These are phyloP conservation scores for Diaporthe helianthi DNA, from an alignment of 2,329 filamentous ascomycete species.

Conservation along the genomic window DNA sequence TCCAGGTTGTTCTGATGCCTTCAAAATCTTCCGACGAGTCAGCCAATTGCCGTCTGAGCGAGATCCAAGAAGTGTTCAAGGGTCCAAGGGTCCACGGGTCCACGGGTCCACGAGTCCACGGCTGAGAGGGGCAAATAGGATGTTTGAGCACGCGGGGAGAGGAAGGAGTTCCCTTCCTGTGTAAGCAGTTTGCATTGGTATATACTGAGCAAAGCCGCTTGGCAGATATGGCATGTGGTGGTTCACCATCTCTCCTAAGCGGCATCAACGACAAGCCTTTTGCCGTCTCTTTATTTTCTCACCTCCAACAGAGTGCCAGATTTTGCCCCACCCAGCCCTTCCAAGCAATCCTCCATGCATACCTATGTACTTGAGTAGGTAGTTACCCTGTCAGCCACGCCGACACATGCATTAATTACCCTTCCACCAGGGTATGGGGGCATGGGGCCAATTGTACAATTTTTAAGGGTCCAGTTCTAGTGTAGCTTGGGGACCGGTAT, in stretches of 20 bases:
- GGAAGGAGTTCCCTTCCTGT: conserved; percentile 21
- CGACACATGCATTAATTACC: background rate
- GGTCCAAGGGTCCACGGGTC: background rate
- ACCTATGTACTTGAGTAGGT: too few species aligned
- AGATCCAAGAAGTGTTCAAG: background rate
- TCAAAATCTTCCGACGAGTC: background rate
- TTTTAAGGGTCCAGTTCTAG: conserved; percentile 16
- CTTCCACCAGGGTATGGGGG: background rate
- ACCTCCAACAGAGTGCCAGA: background rate
- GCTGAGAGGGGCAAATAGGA: background rate
- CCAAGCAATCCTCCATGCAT: background rate
- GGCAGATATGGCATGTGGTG: background rate
- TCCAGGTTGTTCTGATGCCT: background rate
- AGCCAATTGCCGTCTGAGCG: background rate
- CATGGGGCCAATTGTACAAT: conserved; percentile 16
- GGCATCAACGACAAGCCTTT: conserved; percentile 1
- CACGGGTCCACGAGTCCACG: background rate
- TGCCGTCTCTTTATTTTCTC: background rate
- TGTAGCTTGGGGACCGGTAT: background rate
- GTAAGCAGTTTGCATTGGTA: conserved; percentile 7
- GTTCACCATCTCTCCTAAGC: background rate
- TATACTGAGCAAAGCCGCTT: conserved; percentile 20
- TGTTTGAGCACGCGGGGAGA: background rate
- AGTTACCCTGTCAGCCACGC: conserved; percentile 13
- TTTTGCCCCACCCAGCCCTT: background rate